These are phyloP conservation scores for Lodderomyces jiufengensis DNA, from an alignment of 1,139 yeast species.

Conservation along the genomic window DNA sequence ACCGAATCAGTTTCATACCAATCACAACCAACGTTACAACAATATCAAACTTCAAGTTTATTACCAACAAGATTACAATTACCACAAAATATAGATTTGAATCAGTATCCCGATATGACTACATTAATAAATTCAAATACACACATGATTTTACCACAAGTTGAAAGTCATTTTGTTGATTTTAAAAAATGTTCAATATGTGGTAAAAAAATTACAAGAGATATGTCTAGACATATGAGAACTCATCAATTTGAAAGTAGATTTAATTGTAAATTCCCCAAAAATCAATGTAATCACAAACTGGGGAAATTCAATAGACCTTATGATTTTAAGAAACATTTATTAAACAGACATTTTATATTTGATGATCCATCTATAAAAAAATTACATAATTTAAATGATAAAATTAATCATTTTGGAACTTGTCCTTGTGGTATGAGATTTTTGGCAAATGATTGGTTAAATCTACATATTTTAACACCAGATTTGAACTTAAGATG, in stretches of 20 bases:
- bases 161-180: constrained; percentile 31
- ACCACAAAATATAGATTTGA: constrained; percentile 8
- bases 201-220: constrained; percentile 55
- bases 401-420: constrained; percentile 52
- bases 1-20: neutral
- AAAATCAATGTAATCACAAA: constrained; percentile 53
- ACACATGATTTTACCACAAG: constrained; percentile 31
- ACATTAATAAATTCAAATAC: constrained; percentile 38
- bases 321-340: constrained; percentile 66
- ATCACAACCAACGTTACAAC: neutral
- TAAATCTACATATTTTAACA: constrained; percentile 50
- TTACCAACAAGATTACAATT: constrained; percentile 4
- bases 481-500: constrained; percentile 27
- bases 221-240: constrained; percentile 61
- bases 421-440: constrained; percentile 56
- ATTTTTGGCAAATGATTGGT: constrained; percentile 53
- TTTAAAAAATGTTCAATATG: constrained; percentile 49
- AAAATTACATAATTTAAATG: constrained; percentile 49
- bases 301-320: constrained; percentile 66
- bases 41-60: neutral
- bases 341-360: constrained; percentile 58
- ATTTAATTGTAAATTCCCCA: constrained; percentile 58
- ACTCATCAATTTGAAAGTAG: constrained; percentile 59
- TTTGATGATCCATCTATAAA: constrained; percentile 51
- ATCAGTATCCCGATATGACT: constrained; percentile 39